These are phyloP conservation scores for Fomitopsis pinicola DNA, from an alignment of 1,284 basidiomycete species.

Conservation along the genomic window DNA sequence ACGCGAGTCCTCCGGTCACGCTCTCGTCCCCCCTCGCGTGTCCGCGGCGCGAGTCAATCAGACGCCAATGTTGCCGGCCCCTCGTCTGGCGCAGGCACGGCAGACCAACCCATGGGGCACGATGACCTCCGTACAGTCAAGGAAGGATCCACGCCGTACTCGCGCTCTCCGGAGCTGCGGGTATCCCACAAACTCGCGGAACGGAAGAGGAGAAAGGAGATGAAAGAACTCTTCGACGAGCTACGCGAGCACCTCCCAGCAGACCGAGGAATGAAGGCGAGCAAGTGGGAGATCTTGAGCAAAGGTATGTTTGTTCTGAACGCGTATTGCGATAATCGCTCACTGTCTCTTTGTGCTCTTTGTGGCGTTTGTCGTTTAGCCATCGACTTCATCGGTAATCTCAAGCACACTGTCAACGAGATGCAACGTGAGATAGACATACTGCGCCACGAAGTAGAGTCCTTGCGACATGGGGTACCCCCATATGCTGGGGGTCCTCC, in stretches of 20 bases:
- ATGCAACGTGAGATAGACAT: conserved; percentile 76
- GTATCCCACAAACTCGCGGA: conserved; percentile 95
- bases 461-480: conserved; percentile 51
- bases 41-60: conserved; percentile 38
- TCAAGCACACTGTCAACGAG: conserved; percentile 74
- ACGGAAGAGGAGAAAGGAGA: conserved; percentile 91
- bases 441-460: conserved; percentile 71
- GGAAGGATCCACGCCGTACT: conserved; percentile 77
- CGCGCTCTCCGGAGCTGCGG: conserved; percentile 88
- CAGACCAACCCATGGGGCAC: conserved; percentile 21
- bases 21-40: conserved; percentile 68
- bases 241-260: conserved; percentile 86
- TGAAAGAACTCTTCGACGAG: conserved; percentile 97
- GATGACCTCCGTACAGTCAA: conserved; percentile 26
- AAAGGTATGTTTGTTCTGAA: conserved; percentile 58
- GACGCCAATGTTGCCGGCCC: conserved; percentile 27
- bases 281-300: conserved; percentile 95
- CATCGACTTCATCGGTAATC: conserved; percentile 78
- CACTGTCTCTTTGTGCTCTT: not conserved
- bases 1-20: conserved; percentile 56
- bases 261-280: conserved; percentile 89
- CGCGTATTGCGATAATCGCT: not conserved
- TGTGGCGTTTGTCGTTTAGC: conserved; percentile 40
- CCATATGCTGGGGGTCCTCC: conserved; percentile 47
- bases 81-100: conserved; percentile 35